Evolutionary conservation across 805 yeast genomes (phyloP), one percentile per base, ranked within the genome.

Genomic region (Candida awuae): DNA sequence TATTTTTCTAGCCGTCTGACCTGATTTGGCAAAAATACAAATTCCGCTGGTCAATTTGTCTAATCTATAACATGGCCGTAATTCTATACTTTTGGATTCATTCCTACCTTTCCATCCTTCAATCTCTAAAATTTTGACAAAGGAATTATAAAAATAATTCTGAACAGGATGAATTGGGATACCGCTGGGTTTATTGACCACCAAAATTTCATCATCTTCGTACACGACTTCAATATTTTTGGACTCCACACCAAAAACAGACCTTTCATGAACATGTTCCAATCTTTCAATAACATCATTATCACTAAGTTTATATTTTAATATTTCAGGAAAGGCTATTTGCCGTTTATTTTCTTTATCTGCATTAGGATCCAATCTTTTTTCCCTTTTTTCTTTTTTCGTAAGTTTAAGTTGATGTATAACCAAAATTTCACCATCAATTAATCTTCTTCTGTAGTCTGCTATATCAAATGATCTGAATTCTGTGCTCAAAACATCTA

Each of bases 41-140:
- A 75, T 55, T 1, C 80, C 80, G 32, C 75, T 70, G 1, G 80
- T 75, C 8, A 66, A 62, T 46, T 69, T 72, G 47, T 75, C 80
- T 12, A 75, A 53, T 18, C 80, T 57, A 48, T 73, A 76, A 42
- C 73, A 70, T 2, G 74, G 63, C 16, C 52, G 46, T 4, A 57
- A 15, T n/a, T 26, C 32, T 10, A 18, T 6, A 15, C 31, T 14
- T 8, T 8, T 14, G 7, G 7, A 9, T 14, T 12, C 15, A 9
- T 30, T 26, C 6, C 19, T 18, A n/a, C 36, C 36, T 3, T 17
- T 29, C 43, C 43, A 30, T 16, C 58, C 40, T 20, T 37, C 67
- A 26, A 51, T 45, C 41, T 67, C 63, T 32, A 72, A 33, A 1
- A 73, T 65, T 50, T 72, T 77, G 2, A 67, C 63, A 19, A 73